Evolutionary conservation across 1,284 basidiomycete genomes (phyloP), one percentile per base, ranked within the genome.

Genomic region (Cryptococcus sp.): DNA sequence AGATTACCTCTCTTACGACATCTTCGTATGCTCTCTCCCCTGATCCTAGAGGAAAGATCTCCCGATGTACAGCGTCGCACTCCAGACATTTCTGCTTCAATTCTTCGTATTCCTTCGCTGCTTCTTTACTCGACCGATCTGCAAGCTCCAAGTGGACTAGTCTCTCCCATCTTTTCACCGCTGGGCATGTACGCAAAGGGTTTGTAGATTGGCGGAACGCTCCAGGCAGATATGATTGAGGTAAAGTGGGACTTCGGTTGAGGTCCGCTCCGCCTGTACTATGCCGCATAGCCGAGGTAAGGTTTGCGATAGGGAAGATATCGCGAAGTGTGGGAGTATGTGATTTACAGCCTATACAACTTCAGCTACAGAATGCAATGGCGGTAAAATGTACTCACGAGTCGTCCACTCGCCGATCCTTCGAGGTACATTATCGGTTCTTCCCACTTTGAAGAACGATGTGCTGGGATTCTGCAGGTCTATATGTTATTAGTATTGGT

Each of bases 81-180:
- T 75, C 73, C 11, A 42, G 44, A 49, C 76, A 77, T 30, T 64
- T 62, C 48, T 60, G 52, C 42, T 60, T 56, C 7, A 67, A 49
- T 42, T 15, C n/a, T 23, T 53, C 56, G 38, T 61, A 66, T 31
- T 64, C 64, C 23, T 38, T 45, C 2, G 50, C 46, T 1, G 58
- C 32, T 1, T 55, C 38, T 0, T 58, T 37, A 0, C 59, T 58
- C 1, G 66, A 57, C 15, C 68, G 58, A 5, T 76, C 76, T 2
- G 73, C 65, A 5, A 77, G 61, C 54, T 77, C 76, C 35, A 77
- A 64, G 51, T 77, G 76, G 23, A 77, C 71, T 1, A 77, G 65
- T n/a, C 70, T 32, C 52, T 75, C 73, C 73, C 73, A 75, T 0
- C 73, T 59, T 50, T 73, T 75, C 50, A 70, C 65, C 5, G 72